Base-by-base conservation (phyloP, 805 yeast species). In the Kuraishia capsulata region DNA sequence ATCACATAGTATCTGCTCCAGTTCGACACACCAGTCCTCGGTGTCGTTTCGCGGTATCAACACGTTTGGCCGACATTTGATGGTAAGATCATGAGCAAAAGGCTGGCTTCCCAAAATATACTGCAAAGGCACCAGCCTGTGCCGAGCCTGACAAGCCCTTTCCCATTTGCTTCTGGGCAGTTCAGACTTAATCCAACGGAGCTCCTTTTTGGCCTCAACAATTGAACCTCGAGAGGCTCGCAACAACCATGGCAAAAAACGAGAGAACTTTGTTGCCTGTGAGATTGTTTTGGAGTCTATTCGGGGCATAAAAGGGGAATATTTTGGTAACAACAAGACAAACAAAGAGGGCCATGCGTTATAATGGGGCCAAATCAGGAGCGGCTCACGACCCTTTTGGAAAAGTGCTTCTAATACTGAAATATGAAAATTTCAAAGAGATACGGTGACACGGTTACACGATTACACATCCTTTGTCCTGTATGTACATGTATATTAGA, bases 41-140 rank as follows among this genome's bases (percentile, higher is more conserved):
- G 98, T 90, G 53, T 90, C 98, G 82, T 90, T 79, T 36, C 98
- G 61, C 0, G 98, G 97, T 20, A 90, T 89, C 42, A 90, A 61
- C 2, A 87, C 97, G 0, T 77, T 77, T 1, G 62, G 63, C 21
- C 57, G 49, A 49, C 96, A 85, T 20, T 49, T 40, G 3, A 90
- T 68, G 10, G 72, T 74, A 36, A 90, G 52, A 1, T 54, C 42
- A 2, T 55, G 50, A 0, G 92, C 95, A 63, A 90, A 90, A 1
- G 97, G 97, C 58, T 89, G 97, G 0, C 76, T 60, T 0, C 92
- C 88, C 8, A 90, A 61, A 9, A 90, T 73, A 55, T 90, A 89
- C 55, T 90, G 97, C 31, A 90, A 57, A 0, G 98, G 97, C 6
- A 68, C 73, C 4, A 67, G 63, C 10, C 54, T 52, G 2, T 74